A percentile compares a stretch with the other conserved stretches of the same genome.
phyloP scores from a whole-genome alignment of 164 flowering plant species.

The Umbilicus rupestris region DNA sequence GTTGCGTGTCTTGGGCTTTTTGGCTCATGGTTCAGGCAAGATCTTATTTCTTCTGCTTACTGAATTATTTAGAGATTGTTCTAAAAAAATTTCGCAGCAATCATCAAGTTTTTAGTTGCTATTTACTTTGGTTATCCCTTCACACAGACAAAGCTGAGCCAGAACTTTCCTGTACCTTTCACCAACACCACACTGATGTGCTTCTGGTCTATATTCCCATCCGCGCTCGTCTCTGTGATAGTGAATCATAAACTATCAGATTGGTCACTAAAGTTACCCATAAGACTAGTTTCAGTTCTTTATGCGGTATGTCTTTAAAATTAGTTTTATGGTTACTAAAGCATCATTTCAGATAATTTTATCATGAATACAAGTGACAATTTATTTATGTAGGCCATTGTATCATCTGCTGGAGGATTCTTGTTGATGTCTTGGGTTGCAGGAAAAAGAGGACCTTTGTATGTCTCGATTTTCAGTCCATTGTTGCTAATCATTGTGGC shows the following conservation, averaged over 20 bases:
- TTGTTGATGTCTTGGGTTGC: conserved; percentile 57
- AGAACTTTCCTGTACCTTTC: conserved; percentile 28
- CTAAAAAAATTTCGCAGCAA: background rate
- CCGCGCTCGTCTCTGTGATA: conserved; percentile 14
- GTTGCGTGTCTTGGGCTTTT: conserved; percentile 47
- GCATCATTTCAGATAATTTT: background rate
- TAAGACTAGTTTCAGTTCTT: conserved; percentile 18
- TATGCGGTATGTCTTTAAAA: conserved; percentile 17
- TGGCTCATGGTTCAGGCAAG: conserved; percentile 73
- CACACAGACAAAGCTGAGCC: conserved; percentile 22
- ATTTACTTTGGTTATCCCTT: background rate
- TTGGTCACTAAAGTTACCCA: conserved; percentile 21
- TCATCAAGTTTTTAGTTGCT: background rate
- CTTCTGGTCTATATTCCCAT: conserved; percentile 31
- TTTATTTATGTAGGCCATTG: conserved; percentile 43
- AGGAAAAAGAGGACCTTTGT: conserved; percentile 57
- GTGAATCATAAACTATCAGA: conserved; percentile 16
- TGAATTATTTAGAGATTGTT: background rate
- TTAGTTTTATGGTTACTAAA: too few species aligned
- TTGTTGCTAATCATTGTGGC: conserved; percentile 62
- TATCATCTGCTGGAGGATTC: conserved; percentile 54
- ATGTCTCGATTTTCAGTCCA: conserved; percentile 72
- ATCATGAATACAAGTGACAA: background rate
- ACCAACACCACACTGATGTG: conserved; percentile 25
- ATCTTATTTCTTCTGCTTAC: background rate